These are phyloP conservation scores for Paramecium sonneborni DNA, from an alignment of 73 alveolate genomes.

Conservation along the genomic window DNA sequence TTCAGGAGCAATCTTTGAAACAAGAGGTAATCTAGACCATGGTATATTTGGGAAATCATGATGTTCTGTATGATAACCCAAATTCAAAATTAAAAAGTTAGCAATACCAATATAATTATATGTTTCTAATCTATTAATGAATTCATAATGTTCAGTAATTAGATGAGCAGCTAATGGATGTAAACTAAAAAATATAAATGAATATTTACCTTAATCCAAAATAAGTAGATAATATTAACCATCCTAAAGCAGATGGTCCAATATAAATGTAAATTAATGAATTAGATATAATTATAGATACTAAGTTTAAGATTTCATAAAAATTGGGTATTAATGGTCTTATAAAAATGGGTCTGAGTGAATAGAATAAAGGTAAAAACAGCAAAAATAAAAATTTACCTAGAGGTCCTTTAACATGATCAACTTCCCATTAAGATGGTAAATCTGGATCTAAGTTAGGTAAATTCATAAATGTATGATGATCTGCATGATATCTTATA, in stretches of 20 bases:
- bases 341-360: slow-evolving; percentile 71
- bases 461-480: slow-evolving; percentile 47
- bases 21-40: slow-evolving; percentile 71
- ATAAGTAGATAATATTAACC: slow-evolving; percentile 67
- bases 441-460: slow-evolving; percentile 77
- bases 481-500: slow-evolving; percentile 58
- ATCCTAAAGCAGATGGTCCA: slow-evolving; percentile 68
- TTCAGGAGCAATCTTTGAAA: slow-evolving; percentile 77
- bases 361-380: slow-evolving; percentile 68
- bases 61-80: slow-evolving; percentile 81
- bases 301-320: slow-evolving; percentile 66
- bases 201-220: slow-evolving; percentile 62
- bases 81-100: slow-evolving; percentile 65
- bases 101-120: slow-evolving; percentile 74
- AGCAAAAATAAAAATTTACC: slow-evolving; percentile 64
- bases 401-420: slow-evolving; percentile 60
- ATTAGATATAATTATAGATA: slow-evolving; percentile 35
- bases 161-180: slow-evolving; percentile 77
- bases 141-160: slow-evolving; percentile 81
- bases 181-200: slow-evolving; percentile 37
- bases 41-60: slow-evolving; percentile 80
- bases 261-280: slow-evolving; percentile 20
- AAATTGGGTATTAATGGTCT: slow-evolving; percentile 64
- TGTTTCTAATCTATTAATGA: slow-evolving; percentile 69
- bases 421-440: slow-evolving; percentile 78